Conservation (phyloP, 2,329 filamentous ascomycete genomes). For the Neodidymelliopsis sp. region DNA sequence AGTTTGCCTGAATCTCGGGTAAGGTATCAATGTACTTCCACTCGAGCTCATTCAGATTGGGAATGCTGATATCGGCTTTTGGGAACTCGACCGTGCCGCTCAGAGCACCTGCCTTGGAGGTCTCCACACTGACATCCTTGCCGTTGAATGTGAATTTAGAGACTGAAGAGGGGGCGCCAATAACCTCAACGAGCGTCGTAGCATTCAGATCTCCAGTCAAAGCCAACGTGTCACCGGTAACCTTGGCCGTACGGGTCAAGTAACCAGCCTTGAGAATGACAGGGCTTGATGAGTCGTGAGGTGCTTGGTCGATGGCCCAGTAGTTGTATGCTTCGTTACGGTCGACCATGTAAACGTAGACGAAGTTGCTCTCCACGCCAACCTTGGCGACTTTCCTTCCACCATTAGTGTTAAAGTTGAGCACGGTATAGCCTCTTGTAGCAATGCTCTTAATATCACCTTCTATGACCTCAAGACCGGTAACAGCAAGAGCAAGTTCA, state of each 20-base stretch:
- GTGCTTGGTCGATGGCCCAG: conserved; percentile 65
- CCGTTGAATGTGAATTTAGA: conserved; percentile 70
- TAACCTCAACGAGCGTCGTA: conserved; percentile 72
- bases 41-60: conserved; percentile 63
- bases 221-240: conserved; percentile 64
- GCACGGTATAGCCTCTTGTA: conserved; percentile 55
- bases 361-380: conserved; percentile 46
- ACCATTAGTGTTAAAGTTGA: conserved; percentile 64
- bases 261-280: conserved; percentile 71
- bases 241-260: conserved; percentile 66
- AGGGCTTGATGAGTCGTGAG: conserved; percentile 38
- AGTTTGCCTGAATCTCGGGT: conserved; percentile 69
- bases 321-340: conserved; percentile 73
- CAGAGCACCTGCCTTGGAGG: conserved; percentile 57
- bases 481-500: conserved; percentile 62
- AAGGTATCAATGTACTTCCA: conserved; percentile 78
- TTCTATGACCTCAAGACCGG: conserved; percentile 49
- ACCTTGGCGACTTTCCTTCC: conserved; percentile 62
- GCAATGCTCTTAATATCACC: conserved; percentile 51
- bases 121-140: conserved; percentile 49
- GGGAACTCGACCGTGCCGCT: conserved; percentile 60
- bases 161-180: conserved; percentile 63
- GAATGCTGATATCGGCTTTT: conserved; percentile 61
- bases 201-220: conserved; percentile 76
- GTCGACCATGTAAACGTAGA: conserved; percentile 67